These are phyloP conservation scores for Trichoderma erinaceum DNA, from an alignment of 495 filamentous ascomycete species.

Conservation along the genomic window DNA sequence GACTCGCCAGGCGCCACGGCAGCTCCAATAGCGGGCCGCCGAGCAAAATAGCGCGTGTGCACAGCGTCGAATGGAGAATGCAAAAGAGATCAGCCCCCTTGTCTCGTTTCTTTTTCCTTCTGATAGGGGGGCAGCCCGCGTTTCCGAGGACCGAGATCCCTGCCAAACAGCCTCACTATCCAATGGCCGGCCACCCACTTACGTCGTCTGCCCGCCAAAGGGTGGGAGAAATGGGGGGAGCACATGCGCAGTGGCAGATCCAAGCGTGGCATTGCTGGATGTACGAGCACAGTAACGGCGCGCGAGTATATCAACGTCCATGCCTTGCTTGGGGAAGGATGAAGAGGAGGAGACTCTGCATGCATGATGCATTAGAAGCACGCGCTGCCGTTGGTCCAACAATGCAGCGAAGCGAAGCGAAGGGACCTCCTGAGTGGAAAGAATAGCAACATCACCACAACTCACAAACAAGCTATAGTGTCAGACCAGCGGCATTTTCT, in stretches of 20 bases:
- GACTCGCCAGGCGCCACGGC: not conserved
- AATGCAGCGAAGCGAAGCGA: not conserved
- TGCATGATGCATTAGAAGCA: not conserved
- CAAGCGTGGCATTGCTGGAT: not conserved
- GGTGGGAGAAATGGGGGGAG: constrained; percentile 1
- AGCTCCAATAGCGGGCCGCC: not conserved
- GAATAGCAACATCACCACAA: too few species aligned
- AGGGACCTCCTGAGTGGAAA: too few species aligned
- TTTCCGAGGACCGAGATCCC: constrained; percentile 1
- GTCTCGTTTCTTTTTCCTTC: not conserved
- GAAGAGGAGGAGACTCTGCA: not conserved
- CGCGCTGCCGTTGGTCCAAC: not conserved
- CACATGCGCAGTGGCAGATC: constrained; percentile 9
- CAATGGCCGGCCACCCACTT: constrained; percentile 1
- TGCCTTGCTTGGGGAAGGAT: too few species aligned
- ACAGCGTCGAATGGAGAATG: not conserved
- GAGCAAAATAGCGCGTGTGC: not conserved
- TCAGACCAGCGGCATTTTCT: too few species aligned
- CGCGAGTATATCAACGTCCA: too few species aligned
- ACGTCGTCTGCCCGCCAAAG: not conserved
- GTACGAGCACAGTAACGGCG: too few species aligned
- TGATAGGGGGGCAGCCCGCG: constrained; percentile 4
- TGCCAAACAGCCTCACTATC: not conserved
- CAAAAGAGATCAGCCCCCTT: not conserved
- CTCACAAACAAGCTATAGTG: too few species aligned